Evolutionary conservation across 768 basidiomycete genomes (phyloP).

Genomic region (Tylopilus intermedius): DNA sequence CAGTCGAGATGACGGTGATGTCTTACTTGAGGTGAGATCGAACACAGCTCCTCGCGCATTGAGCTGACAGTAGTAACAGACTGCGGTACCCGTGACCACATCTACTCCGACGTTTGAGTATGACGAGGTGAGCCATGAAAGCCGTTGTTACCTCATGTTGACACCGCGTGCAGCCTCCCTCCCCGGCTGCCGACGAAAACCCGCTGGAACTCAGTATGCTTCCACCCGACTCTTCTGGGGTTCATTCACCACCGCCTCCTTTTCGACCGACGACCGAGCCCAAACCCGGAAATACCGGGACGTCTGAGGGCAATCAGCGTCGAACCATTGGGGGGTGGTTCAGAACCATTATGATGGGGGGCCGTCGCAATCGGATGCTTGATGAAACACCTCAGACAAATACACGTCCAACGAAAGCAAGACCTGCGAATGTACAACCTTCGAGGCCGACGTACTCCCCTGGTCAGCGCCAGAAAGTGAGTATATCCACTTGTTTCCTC

Average conservation of each 20-base stretch:
- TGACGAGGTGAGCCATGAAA: background rate
- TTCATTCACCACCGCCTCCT: no score
- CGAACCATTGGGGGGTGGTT: no score
- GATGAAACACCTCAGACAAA: background rate
- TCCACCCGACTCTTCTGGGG: no score
- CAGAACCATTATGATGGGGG: no score
- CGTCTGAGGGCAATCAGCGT: no score
- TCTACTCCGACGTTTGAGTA: background rate
- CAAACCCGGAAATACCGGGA: no score
- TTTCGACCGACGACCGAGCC: no score
- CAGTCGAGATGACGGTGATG: no score
- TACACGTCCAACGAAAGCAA: background rate
- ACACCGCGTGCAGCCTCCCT: background rate
- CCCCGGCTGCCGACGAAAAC: background rate
- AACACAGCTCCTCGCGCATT: no score
- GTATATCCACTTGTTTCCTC: background rate
- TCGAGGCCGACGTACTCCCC: background rate
- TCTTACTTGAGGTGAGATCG: no score
- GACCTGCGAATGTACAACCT: background rate
- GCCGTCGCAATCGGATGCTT: no score
- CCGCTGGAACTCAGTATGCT: background rate
- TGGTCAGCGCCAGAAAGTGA: background rate
- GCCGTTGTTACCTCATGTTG: background rate
- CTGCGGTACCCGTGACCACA: background rate
- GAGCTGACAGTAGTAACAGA: background rate